These are phyloP conservation scores for Ogataea parapolymorpha DNA, from an alignment of 805 yeast species.

Conservation along the genomic window DNA sequence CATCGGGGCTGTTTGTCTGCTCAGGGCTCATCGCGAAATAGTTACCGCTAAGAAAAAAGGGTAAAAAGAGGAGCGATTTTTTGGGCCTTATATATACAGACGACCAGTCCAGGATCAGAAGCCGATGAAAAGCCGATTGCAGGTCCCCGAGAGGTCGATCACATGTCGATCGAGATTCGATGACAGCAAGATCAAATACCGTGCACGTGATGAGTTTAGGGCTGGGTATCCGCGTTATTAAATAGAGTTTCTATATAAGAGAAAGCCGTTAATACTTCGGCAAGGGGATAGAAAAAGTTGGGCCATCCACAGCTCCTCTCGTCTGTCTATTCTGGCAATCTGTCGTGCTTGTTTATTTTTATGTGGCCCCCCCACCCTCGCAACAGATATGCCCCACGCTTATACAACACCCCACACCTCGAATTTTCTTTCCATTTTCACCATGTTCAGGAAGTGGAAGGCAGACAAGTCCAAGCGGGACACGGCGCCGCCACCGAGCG, in stretches of 20 bases:
- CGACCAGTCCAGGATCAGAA: no score
- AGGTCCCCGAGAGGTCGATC: no score
- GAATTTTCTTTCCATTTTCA: not conserved
- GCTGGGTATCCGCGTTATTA: not conserved
- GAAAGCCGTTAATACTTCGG: no score
- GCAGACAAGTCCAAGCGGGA: slow-evolving; percentile 22
- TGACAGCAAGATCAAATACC: no score
- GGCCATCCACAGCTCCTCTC: no score
- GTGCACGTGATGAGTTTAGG: not conserved
- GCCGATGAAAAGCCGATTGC: no score
- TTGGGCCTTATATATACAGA: no score
- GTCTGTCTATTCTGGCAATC: no score
- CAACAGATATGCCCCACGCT: not conserved
- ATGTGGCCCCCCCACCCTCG: no score
- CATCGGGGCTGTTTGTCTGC: not conserved
- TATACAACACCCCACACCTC: slow-evolving; percentile 6
- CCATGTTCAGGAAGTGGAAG: slow-evolving; percentile 29
- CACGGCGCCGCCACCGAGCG: not conserved
- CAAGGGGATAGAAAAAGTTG: no score
- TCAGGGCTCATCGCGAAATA: slow-evolving; percentile 2
- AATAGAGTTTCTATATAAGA: not conserved
- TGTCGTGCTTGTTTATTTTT: no score
- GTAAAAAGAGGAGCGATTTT: not conserved
- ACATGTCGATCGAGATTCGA: no score
- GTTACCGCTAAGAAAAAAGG: slow-evolving; percentile 10